phyloP scores from a whole-genome alignment of 2,329 filamentous ascomycete genomes.

The Colletotrichum sp. region DNA sequence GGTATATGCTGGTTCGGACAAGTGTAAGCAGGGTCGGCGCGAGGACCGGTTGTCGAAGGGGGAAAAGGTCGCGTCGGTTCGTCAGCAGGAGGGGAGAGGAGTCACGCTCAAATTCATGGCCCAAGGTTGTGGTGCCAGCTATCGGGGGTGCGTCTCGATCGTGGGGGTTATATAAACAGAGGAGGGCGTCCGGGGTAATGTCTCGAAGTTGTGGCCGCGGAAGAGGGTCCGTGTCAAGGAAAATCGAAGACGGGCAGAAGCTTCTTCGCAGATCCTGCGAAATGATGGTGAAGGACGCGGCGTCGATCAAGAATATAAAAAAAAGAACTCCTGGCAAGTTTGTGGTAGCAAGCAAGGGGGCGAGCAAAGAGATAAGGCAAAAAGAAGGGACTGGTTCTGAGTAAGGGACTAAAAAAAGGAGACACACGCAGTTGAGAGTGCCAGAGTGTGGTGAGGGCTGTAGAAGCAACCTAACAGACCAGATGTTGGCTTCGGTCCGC shows the following conservation, averaged over 20 bases:
- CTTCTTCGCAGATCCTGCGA: constrained; percentile 3
- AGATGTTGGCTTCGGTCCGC: constrained; percentile 11
- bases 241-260: constrained; percentile 7
- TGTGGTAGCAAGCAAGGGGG: background rate
- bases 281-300: background rate
- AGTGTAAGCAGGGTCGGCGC: background rate
- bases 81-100: constrained; percentile 3
- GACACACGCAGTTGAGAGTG: background rate
- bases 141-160: background rate
- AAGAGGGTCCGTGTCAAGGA: constrained; percentile 6
- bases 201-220: background rate
- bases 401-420: constrained; percentile 3
- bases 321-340: constrained; percentile 2
- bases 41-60: background rate
- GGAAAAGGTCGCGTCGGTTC: background rate
- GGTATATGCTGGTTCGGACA: background rate
- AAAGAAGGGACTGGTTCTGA: background rate
- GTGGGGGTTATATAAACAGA: background rate
- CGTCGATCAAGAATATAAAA: constrained; percentile 4
- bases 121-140: background rate
- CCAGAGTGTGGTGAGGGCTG: constrained; percentile 1
- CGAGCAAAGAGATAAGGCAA: background rate
- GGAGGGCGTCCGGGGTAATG: constrained; percentile 2
- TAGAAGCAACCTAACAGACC: constrained; percentile 8
- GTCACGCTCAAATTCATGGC: constrained; percentile 13